These are phyloP conservation scores for Trametes cubensis DNA, from an alignment of 768 basidiomycete species.

Conservation along the genomic window DNA sequence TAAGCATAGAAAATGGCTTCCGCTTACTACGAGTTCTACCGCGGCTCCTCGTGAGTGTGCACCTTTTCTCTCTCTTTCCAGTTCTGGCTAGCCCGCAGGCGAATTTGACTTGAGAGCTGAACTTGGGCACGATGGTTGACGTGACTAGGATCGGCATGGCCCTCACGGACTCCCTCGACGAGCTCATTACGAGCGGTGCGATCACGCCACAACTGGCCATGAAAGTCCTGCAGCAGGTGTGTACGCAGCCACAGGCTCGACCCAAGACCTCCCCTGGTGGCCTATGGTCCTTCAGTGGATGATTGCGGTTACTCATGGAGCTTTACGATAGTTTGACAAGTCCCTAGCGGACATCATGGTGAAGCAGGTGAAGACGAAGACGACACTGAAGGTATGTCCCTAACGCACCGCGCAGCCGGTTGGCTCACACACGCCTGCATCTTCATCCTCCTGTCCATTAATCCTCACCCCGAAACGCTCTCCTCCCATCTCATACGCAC, in stretches of 20 bases:
- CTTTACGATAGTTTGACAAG: constrained; percentile 81
- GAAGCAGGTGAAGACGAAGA: constrained; percentile 94
- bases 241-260: neutral
- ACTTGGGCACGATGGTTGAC: neutral
- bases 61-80: constrained; percentile 6
- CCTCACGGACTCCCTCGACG: constrained; percentile 96
- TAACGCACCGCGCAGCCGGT: constrained; percentile 10
- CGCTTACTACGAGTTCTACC: constrained; percentile 91
- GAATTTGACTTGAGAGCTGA: constrained; percentile 14
- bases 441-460: neutral
- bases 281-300: constrained; percentile 2
- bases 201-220: constrained; percentile 99
- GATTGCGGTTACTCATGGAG: neutral
- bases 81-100: neutral
- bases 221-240: constrained; percentile 96
- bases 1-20: constrained; percentile 57
- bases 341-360: constrained; percentile 90
- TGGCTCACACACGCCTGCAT: constrained; percentile 7
- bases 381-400: constrained; percentile 77
- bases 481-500: no score
- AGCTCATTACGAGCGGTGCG: constrained; percentile 93
- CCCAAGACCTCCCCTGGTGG: neutral
- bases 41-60: constrained; percentile 80
- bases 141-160: constrained; percentile 88
- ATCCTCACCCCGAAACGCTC: neutral